Conservation (phyloP, 2,329 filamentous ascomycete species). For the Fusarium sp. region DNA sequence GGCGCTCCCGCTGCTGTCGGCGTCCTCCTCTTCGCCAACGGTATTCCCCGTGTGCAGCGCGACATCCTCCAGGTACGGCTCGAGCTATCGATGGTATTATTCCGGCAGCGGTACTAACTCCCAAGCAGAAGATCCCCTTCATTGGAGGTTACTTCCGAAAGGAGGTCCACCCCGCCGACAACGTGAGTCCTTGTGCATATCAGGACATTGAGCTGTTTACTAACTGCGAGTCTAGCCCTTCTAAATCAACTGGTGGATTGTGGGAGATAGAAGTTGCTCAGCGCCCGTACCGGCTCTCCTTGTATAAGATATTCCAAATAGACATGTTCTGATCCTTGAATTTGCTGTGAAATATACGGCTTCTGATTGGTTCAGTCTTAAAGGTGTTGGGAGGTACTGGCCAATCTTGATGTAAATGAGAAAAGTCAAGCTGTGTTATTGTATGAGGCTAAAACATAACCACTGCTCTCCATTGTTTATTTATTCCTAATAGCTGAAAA, state of each 20-base stretch:
- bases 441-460: neutral
- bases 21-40: constrained; percentile 69
- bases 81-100: neutral
- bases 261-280: constrained; percentile 46
- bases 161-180: constrained; percentile 69
- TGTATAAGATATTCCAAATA: constrained; percentile 56
- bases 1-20: constrained; percentile 68
- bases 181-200: constrained; percentile 59
- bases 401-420: neutral
- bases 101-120: constrained; percentile 37
- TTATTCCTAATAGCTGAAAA: too few relatives aligned
- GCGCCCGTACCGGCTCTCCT: constrained; percentile 46
- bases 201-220: neutral
- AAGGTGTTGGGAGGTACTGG: neutral
- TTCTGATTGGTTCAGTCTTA: constrained; percentile 39
- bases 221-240: constrained; percentile 52
- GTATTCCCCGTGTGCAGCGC: constrained; percentile 68
- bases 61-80: constrained; percentile 67
- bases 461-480: neutral
- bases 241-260: constrained; percentile 50
- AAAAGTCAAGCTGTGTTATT: neutral
- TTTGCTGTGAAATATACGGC: constrained; percentile 44
- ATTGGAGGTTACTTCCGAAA: constrained; percentile 63
- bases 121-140: constrained; percentile 64
- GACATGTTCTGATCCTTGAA: constrained; percentile 45